Evolutionary conservation across 441 rosid species (phyloP).

Genomic region (Macaranga tanarius): DNA sequence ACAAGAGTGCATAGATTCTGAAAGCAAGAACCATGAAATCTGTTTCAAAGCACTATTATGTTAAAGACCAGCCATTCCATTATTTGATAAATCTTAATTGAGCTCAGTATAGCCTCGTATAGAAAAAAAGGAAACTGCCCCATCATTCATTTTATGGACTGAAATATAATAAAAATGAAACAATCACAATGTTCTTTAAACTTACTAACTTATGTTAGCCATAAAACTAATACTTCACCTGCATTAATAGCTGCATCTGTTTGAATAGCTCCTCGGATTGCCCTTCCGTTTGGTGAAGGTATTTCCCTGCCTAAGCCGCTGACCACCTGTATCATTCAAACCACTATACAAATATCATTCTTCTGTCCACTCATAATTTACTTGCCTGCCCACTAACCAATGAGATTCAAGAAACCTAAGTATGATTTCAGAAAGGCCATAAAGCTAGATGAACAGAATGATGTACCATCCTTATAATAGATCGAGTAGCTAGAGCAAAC

Average conservation of each 20-base stretch:
- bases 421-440: no score
- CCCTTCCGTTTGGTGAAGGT: constrained; percentile 74
- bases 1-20: neutral
- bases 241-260: constrained; percentile 87
- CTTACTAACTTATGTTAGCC: neutral
- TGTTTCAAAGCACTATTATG: neutral
- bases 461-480: no score
- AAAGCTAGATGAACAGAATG: no score
- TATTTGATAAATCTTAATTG: neutral
- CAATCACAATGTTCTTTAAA: neutral
- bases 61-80: neutral
- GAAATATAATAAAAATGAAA: neutral
- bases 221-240: constrained; percentile 32
- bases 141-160: no score
- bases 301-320: constrained; percentile 82
- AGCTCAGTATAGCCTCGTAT: no score
- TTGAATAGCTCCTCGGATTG: constrained; percentile 75
- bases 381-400: neutral
- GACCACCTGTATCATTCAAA: constrained; percentile 49
- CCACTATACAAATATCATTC: neutral
- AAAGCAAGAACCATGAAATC: neutral
- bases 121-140: no score
- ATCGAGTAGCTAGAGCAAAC: no score
- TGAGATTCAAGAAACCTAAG: no score
- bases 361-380: neutral